These are phyloP conservation scores for Polysphondylium violaceum DNA, from an alignment of 78 protist genomes.

Conservation along the genomic window DNA sequence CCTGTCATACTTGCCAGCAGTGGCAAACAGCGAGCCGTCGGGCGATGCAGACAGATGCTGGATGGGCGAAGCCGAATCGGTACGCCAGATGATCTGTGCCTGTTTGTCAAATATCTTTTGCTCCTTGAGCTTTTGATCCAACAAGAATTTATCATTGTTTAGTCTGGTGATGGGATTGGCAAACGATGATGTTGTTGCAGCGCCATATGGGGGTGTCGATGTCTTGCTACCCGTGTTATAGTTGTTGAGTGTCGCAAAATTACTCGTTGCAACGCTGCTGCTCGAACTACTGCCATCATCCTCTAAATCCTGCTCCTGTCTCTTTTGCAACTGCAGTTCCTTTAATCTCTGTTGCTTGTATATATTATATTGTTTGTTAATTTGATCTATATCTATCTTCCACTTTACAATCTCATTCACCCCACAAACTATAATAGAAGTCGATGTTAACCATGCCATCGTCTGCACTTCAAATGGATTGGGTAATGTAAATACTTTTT, in stretches of 20 bases:
- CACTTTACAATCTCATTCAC: constrained; percentile 16
- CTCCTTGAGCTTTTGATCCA: constrained; percentile 16
- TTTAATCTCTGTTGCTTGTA: background rate
- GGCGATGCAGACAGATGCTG: constrained; percentile 34
- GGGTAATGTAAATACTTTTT: constrained; percentile 28
- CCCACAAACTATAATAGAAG: constrained; percentile 53
- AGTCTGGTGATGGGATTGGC: background rate
- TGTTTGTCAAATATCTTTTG: constrained; percentile 49
- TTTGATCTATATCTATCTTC: constrained; percentile 55
- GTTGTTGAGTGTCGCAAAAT: background rate
- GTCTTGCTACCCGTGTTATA: constrained; percentile 1
- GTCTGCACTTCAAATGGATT: constrained; percentile 55
- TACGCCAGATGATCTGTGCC: constrained; percentile 43
- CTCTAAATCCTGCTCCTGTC: background rate
- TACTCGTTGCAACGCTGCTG: background rate
- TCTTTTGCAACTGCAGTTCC: background rate
- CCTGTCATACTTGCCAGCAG: constrained; percentile 57
- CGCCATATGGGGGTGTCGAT: too few relatives aligned
- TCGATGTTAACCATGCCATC: constrained; percentile 56
- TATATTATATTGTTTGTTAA: constrained; percentile 18
- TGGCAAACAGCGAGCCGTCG: constrained; percentile 67
- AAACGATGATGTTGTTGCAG: background rate
- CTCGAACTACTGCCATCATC: background rate
- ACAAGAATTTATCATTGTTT: constrained; percentile 5
- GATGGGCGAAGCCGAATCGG: constrained; percentile 35